Evolutionary conservation across 495 filamentous ascomycete species (phyloP).

Genomic region (Penicillium dipodomyicola): DNA sequence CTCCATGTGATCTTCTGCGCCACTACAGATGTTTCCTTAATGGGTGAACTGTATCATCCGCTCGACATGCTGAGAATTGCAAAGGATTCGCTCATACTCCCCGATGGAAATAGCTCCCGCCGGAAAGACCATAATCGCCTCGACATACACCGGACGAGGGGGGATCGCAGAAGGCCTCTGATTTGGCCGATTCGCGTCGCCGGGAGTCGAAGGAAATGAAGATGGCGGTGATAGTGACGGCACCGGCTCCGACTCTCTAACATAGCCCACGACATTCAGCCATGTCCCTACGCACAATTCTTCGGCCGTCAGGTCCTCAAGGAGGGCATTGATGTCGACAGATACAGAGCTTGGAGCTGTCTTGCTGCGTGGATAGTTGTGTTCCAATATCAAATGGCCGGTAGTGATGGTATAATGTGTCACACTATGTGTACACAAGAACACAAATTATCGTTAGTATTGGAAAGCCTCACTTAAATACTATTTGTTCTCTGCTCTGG

Average conservation of each 20-base stretch:
- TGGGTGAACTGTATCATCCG: constrained; percentile 17
- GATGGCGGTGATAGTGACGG: constrained; percentile 6
- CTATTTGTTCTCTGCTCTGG: not conserved
- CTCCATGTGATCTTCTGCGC: not conserved
- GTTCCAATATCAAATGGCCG: constrained; percentile 63
- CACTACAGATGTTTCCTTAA: constrained; percentile 12
- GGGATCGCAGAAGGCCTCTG: constrained; percentile 8
- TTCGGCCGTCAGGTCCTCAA: constrained; percentile 60
- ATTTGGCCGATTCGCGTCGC: constrained; percentile 6
- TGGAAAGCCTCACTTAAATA: not conserved
- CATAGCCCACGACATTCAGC: constrained; percentile 87
- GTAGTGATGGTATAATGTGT: constrained; percentile 58
- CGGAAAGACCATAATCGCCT: constrained; percentile 66
- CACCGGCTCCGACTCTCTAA: constrained; percentile 37
- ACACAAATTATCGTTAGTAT: constrained; percentile 6
- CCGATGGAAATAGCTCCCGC: constrained; percentile 61
- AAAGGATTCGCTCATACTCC: constrained; percentile 57
- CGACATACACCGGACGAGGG: constrained; percentile 44
- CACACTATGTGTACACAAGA: constrained; percentile 51
- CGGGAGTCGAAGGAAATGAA: constrained; percentile 19
- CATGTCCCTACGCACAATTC: constrained; percentile 76
- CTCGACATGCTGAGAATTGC: constrained; percentile 37
- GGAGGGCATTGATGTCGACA: constrained; percentile 69
- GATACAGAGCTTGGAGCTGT: constrained; percentile 40
- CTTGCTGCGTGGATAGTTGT: constrained; percentile 55